Evolutionary conservation across 495 filamentous ascomycete genomes (phyloP), one percentile per base, ranked within the genome.

Genomic region (Rostrohypoxylon terebratum): DNA sequence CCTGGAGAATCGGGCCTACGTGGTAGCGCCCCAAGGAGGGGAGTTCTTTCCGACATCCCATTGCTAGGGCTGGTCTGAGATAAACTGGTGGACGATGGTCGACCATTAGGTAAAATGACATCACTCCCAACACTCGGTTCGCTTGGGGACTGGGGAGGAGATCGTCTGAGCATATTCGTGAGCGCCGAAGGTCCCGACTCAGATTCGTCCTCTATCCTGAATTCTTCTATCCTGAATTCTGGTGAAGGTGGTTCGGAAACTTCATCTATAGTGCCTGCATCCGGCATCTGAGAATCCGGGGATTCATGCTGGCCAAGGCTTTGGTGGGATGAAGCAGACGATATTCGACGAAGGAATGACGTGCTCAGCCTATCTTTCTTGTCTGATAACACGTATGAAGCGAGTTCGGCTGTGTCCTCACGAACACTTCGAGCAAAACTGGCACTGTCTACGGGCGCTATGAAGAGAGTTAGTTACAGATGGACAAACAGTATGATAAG

Each of bases 351-450:
- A 16, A 84, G 82, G 54, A 86, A 83, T 25, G 82, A 77, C 38
- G 78, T 72, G 61, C 77, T 81, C 21, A 72, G 77, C 53, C 75
- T 77, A 62, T 82, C 78, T 42, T 83, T 75, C 61, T 87, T 84
- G 73, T 90, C 88, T 59, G 91, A 93, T 34, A 98, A 84, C n/a
- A 92, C 92, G 71, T 92, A 92, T 5, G 88, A 93, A 23, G 96
- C 95, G 36, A 99, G 87, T 77, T 97, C 93, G 34, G 94, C 94
- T 1, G 96, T 97, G 75, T 97, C 90, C 77, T 97, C 92, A 60
- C 96, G 90, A 11, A 99, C 92, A 64, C 88, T 91, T 47, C 89
- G 86, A 21, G 91, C 89, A 80, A 92, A 92, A 62, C 91, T 89
- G 6, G 88, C 86, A 69, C 86, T 88, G 74, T 96, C 92, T 82